Base-by-base conservation (phyloP, 1,284 basidiomycete species). In the Porodaedalea pini region DNA sequence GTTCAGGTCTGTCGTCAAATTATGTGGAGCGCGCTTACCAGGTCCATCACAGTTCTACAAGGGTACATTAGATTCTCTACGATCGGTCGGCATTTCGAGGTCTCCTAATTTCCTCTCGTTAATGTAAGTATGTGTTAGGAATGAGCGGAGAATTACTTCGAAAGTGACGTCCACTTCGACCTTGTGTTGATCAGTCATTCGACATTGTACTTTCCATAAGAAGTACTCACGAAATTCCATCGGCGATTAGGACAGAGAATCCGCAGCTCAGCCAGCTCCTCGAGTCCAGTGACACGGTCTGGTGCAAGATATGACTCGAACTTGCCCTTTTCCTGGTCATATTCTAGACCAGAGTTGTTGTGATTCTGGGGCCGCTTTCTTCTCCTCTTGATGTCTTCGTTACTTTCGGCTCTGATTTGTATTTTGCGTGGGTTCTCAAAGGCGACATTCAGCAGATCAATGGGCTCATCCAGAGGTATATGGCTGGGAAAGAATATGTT, bases 361-460 rank as follows among this genome's bases (percentile, higher is more conserved):
- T 62, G 49, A 27, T 61, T 21, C 25, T 45, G 40, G 48, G 15
- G 51, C 61, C 59, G 69, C 67, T 59, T 69, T 68, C 64, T 69
- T 74, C 64, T 74, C 76, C 62, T 77, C 79, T 54, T 75, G 17
- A 68, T 57, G 72, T 77, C 59, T 71, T 77, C 44, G 70, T 62
- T 40, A 67, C 66, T 72, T 75, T 60, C 73, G 59, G 64, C 74
- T 21, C 70, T 62, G 62, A 76, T 66, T 48, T 73, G 74, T 23
- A 82, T 74, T 67, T 88, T 86, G 2, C 91, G 81, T 8, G 93
- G 92, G 66, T 97, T 97, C 68, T 97, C 92, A 64, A 99, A 99
- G 0, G 92, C 93, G 2, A 99, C 94, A 66, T 98, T 99, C 21
- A 99, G 75, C 0, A 99, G 75, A 66, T 99, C 96, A 55, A 99